Evolutionary conservation across 1,139 yeast genomes (phyloP).

Genomic region (Debaryomyces udenii): DNA sequence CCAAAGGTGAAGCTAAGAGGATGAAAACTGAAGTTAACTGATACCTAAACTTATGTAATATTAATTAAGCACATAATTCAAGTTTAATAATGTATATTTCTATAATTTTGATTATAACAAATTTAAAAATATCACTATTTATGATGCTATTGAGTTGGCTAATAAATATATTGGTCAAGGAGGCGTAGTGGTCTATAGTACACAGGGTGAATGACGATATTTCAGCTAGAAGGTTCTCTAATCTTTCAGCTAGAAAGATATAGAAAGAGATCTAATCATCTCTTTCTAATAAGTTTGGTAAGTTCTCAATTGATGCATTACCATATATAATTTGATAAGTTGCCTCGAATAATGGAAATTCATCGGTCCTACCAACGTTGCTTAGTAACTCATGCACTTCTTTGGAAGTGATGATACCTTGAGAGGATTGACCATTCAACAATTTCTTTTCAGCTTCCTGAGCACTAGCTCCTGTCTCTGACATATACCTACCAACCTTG

Average conservation of each 20-base stretch:
- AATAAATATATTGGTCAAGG: not conserved
- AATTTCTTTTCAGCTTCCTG: conserved; percentile 48
- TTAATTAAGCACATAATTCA: not conserved
- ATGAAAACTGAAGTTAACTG: conserved; percentile 1
- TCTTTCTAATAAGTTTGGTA: conserved; percentile 41
- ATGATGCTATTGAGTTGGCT: not conserved
- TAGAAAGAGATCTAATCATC: too few species aligned
- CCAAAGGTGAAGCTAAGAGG: conserved; percentile 6
- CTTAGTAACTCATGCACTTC: conserved; percentile 52
- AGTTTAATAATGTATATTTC: too few species aligned
- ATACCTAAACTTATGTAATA: not conserved
- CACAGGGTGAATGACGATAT: conserved; percentile 2
- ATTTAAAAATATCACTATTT: not conserved
- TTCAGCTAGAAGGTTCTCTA: conserved; percentile 2
- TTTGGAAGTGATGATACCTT: conserved; percentile 51
- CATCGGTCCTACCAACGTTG: conserved; percentile 33
- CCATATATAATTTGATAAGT: conserved; percentile 51
- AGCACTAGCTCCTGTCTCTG: conserved; percentile 47
- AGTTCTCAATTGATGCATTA: conserved; percentile 44
- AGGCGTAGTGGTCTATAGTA: conserved; percentile 1
- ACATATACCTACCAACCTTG: conserved; percentile 51
- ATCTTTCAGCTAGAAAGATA: not conserved
- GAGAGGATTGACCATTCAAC: conserved; percentile 54
- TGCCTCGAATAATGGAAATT: conserved; percentile 52
- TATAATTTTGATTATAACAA: too few species aligned